phyloP scores from a whole-genome alignment of 805 yeast species.

The Zygosaccharomyces pseudorouxii region DNA sequence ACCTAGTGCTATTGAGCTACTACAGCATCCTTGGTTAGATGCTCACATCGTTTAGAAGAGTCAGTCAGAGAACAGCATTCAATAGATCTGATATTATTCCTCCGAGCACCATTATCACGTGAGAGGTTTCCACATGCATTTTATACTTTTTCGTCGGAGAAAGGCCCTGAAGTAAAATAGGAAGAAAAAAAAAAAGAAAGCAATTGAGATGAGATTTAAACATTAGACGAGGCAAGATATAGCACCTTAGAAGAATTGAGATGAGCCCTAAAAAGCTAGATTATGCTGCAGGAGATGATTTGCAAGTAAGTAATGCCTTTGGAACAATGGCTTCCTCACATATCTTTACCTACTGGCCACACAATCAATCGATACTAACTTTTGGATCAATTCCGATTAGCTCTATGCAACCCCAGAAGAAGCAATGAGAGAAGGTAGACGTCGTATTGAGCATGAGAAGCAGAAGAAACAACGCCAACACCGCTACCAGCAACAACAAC shows the following conservation, averaged over 20 bases:
- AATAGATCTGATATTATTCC: neutral
- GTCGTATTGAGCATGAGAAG: conserved; percentile 27
- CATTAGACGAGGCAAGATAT: neutral
- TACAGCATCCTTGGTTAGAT: conserved; percentile 45
- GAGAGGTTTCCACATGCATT: neutral
- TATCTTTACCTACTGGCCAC: neutral
- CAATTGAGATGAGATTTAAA: neutral
- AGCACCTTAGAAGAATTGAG: neutral
- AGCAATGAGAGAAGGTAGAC: conserved; percentile 30
- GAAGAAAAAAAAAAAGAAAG: neutral
- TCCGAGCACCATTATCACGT: neutral
- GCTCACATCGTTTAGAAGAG: conserved; percentile 17
- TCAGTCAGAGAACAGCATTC: neutral
- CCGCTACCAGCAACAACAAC: neutral
- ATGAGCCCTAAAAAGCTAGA: conserved; percentile 33
- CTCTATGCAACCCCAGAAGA: conserved; percentile 37
- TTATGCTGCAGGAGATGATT: conserved; percentile 35
- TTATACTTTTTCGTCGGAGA: neutral
- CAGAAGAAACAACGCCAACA: conserved; percentile 17
- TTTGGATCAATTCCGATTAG: conserved; percentile 7
- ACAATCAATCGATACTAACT: conserved; percentile 7
- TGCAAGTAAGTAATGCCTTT: conserved; percentile 18
- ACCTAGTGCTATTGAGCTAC: conserved; percentile 66
- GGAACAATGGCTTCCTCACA: neutral
- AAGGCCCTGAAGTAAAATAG: neutral